These are phyloP conservation scores for Cercophora newfieldiana DNA, from an alignment of 495 filamentous ascomycete species.

Conservation along the genomic window DNA sequence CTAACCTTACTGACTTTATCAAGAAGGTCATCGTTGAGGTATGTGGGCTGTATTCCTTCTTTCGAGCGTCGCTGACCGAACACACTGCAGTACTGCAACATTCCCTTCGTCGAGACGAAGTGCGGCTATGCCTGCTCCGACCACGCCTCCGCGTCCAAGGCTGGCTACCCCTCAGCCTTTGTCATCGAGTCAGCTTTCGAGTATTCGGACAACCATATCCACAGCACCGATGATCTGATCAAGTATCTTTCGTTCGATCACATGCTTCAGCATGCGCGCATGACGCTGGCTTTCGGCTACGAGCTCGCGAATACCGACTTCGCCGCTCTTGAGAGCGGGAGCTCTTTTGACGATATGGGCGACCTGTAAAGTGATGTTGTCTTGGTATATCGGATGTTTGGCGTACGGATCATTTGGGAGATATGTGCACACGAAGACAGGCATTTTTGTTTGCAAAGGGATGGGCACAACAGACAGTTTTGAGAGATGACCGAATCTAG, in stretches of 20 bases:
- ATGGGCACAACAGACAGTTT: neutral
- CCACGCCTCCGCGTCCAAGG: conserved; percentile 93
- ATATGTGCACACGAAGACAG: neutral
- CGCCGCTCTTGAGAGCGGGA: conserved; percentile 36
- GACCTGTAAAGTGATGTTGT: conserved; percentile 18
- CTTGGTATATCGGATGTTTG: neutral
- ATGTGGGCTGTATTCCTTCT: conserved; percentile 14
- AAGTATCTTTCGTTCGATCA: conserved; percentile 91
- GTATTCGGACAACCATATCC: conserved; percentile 84
- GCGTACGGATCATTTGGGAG: neutral
- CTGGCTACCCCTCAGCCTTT: conserved; percentile 92
- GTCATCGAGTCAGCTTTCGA: conserved; percentile 91
- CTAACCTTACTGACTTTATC: conserved; percentile 82
- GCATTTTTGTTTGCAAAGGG: neutral
- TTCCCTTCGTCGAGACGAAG: conserved; percentile 86
- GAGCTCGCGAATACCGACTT: conserved; percentile 76
- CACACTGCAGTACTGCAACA: conserved; percentile 81
- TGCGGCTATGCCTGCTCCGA: conserved; percentile 98
- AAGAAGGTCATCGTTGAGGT: conserved; percentile 81
- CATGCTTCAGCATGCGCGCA: conserved; percentile 94
- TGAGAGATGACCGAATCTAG: neutral
- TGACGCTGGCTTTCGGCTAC: conserved; percentile 87
- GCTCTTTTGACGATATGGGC: neutral
- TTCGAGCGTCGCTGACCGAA: neutral
- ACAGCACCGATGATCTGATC: conserved; percentile 84